A percentile compares a stretch with the other conserved stretches of the same genome.
Evolutionary conservation across 2,329 filamentous ascomycete species (phyloP).

Genomic region (Talaromyces sp.): DNA sequence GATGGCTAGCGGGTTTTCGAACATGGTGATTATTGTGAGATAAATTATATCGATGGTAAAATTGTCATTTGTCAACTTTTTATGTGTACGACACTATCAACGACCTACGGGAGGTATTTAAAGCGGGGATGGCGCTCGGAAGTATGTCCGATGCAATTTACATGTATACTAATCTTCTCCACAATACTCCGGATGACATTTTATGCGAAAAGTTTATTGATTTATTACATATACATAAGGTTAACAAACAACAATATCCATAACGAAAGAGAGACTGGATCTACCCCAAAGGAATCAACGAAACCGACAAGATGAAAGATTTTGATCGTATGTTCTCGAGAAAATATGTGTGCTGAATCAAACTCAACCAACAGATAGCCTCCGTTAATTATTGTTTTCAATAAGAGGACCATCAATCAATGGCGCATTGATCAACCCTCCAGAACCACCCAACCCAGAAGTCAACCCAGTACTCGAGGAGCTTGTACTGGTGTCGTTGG

Average conservation of each 20-base stretch:
- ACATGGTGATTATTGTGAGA: neutral
- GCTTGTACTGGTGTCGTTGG: conserved; percentile 3
- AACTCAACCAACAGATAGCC: neutral
- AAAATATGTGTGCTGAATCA: neutral
- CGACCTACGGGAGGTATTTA: neutral
- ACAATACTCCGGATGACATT: neutral
- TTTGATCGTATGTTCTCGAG: neutral
- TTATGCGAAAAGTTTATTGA: neutral
- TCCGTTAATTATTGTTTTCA: neutral
- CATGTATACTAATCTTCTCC: neutral
- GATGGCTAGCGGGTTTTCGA: conserved; percentile 19
- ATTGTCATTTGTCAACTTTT: neutral
- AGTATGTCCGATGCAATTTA: neutral
- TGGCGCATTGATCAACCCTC: neutral
- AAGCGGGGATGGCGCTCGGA: neutral
- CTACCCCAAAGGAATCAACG: neutral
- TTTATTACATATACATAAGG: neutral
- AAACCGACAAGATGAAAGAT: neutral
- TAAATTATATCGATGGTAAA: neutral
- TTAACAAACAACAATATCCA: neutral
- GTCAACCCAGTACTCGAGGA: neutral
- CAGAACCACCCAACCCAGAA: neutral
- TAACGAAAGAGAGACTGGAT: neutral
- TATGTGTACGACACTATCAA: neutral
- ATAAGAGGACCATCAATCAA: neutral